These are phyloP conservation scores for Plasmodium gaboni DNA, from an alignment of 169 alveolate genomes.

Conservation along the genomic window DNA sequence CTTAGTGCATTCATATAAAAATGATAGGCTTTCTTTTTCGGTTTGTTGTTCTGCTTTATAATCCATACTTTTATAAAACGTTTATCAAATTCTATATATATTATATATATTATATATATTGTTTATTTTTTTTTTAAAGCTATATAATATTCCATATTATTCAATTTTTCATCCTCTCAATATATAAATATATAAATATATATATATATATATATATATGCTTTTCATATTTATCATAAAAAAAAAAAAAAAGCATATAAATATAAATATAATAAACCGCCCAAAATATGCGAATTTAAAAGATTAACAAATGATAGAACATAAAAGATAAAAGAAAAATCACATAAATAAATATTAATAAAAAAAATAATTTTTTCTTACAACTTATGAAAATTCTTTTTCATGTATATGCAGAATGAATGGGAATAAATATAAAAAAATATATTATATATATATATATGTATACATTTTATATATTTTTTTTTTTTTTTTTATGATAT, in stretches of 20 bases:
- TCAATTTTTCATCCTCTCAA: not conserved
- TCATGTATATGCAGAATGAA: too few species aligned
- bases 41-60: slow-evolving; percentile 49
- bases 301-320: too few species aligned
- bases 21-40: slow-evolving; percentile 63
- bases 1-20: slow-evolving; percentile 50
- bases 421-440: too few species aligned
- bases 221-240: too few species aligned
- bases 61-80: slow-evolving; percentile 24
- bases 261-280: not conserved
- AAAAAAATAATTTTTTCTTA: too few species aligned
- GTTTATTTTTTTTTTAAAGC: slow-evolving; percentile 9
- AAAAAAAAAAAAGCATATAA: not conserved
- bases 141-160: not conserved
- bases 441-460: too few species aligned
- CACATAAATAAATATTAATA: too few species aligned
- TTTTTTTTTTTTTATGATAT: too few species aligned
- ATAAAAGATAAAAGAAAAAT: too few species aligned
- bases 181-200: not conserved
- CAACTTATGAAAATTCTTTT: too few species aligned
- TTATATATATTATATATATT: not conserved
- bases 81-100: not conserved
- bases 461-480: too few species aligned
- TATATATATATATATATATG: not conserved
- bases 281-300: too few species aligned